Conservation (phyloP, 2,329 filamentous ascomycete species). For the Colletotrichum sp. region DNA sequence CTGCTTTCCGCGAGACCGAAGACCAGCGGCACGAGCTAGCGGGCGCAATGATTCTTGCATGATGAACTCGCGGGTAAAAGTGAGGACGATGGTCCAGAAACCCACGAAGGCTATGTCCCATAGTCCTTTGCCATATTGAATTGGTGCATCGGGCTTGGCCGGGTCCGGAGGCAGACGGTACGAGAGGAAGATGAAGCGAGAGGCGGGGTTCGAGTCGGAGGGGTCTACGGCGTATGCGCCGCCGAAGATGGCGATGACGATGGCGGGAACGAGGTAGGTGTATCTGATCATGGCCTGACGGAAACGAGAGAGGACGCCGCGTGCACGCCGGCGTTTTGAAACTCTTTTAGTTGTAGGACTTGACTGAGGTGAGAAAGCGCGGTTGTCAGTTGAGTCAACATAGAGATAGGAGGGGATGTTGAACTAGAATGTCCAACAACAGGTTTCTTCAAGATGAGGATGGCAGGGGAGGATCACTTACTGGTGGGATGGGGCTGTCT, state of each 20-base stretch:
- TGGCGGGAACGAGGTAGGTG: slow-evolving; percentile 70
- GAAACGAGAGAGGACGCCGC: slow-evolving; percentile 49
- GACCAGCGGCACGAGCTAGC: slow-evolving; percentile 71
- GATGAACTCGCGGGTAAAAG: slow-evolving; percentile 93
- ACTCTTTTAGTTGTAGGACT: slow-evolving; percentile 40
- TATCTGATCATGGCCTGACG: slow-evolving; percentile 64
- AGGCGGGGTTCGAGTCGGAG: slow-evolving; percentile 76
- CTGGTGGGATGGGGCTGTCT: slow-evolving; percentile 2
- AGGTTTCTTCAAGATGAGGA: background rate
- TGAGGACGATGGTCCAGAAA: slow-evolving; percentile 89
- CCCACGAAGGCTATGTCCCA: slow-evolving; percentile 86
- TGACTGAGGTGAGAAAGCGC: background rate
- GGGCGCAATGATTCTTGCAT: slow-evolving; percentile 90
- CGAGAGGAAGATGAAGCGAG: slow-evolving; percentile 87
- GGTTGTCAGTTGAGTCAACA: background rate
- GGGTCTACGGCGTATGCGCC: slow-evolving; percentile 78
- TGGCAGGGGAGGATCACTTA: background rate
- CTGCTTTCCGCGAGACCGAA: slow-evolving; percentile 78
- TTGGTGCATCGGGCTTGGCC: slow-evolving; percentile 44
- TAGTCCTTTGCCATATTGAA: slow-evolving; percentile 86
- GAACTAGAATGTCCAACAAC: background rate
- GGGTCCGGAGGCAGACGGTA: slow-evolving; percentile 70
- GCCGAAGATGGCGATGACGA: slow-evolving; percentile 68
- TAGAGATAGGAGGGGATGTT: background rate
- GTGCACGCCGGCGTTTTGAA: slow-evolving; percentile 61